Evolutionary conservation across 2,329 filamentous ascomycete species (phyloP), one percentile per base, ranked within the genome.

Genomic region (Neoascochyta sp.): DNA sequence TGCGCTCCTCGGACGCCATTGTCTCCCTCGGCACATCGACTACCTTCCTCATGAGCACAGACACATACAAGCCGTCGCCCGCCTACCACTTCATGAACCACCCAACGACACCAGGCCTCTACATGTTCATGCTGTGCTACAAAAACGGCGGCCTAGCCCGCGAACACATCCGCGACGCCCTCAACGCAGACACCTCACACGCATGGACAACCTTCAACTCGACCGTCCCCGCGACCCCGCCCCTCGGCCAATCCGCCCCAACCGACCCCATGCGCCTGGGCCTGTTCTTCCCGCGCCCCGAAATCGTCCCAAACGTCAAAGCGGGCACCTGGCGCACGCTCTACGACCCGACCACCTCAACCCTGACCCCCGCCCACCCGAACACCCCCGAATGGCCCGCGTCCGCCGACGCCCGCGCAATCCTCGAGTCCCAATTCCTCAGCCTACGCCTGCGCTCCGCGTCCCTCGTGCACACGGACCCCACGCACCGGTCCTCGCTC

Each of bases 51-150:
- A 96, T 96, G 90, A 88, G 85, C 54, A 96, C 92, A 4, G 81
- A 86, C n/a, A 74, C 78, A 51, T 96, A 95, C 73, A 82, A 82
- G 60, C 87, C 92, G 2, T 83, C 95, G 56, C 85, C 87, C 3
- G 78, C 84, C 5, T 95, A 95, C 57, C 92, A 98, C 69, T 95
- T 96, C 73, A 93, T 96, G 77, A 95, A 95, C 69, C 89, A 96
- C 64, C 92, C 92, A 2, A 92, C 88, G 24, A 94, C 87, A 1
- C 70, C 81, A 0, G 87, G 85, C 1, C 76, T 95, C 38, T 95
- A 94, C 75, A 96, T 98, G 92, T 96, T 98, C 67, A 98, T 98
- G 92, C 79, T 98, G 19, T 98, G 92, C 74, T 98, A 96, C 73
- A 96, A 96, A 68, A 98, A 98, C 66, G 92, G 92, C 47, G 88